These are phyloP conservation scores for Glycine tomentella DNA, from an alignment of 306 rosid genomes.

Conservation along the genomic window DNA sequence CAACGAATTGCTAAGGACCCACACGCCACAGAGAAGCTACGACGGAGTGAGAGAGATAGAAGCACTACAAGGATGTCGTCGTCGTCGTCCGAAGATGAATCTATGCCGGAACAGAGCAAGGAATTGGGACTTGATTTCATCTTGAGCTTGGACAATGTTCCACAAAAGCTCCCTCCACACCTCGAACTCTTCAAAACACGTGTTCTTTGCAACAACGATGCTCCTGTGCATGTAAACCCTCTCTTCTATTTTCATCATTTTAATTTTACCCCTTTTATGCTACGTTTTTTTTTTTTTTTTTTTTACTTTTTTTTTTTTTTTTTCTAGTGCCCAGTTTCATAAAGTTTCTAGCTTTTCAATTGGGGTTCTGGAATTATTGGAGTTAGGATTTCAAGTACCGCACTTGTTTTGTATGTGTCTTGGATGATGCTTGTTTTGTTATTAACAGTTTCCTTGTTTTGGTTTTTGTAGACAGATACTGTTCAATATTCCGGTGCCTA, in stretches of 20 bases:
- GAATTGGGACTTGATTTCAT: slow-evolving; percentile 56
- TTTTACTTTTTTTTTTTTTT: too few species aligned
- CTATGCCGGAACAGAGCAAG: slow-evolving; percentile 37
- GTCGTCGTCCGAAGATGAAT: slow-evolving; percentile 36
- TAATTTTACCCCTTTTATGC: not conserved
- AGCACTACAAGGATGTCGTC: not conserved
- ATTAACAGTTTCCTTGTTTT: slow-evolving; percentile 16
- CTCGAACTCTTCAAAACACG: slow-evolving; percentile 55
- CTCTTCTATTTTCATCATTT: not conserved
- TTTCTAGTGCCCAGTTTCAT: not conserved
- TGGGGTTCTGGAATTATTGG: not conserved
- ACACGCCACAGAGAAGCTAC: not conserved
- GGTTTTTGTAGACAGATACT: slow-evolving; percentile 80
- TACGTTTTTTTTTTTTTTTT: not conserved
- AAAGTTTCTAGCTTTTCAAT: not conserved
- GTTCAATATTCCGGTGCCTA: slow-evolving; percentile 85
- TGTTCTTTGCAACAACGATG: slow-evolving; percentile 57
- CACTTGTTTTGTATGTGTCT: not conserved
- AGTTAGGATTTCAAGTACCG: not conserved
- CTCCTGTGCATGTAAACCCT: slow-evolving; percentile 58
- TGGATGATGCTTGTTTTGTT: not conserved
- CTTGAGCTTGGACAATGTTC: slow-evolving; percentile 55
- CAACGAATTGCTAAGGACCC: not conserved
- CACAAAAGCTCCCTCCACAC: slow-evolving; percentile 53
- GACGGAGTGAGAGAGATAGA: too few species aligned